Evolutionary conservation across 352 stramenopile species (phyloP).

Genomic region (Salisapilia sapeloensis): DNA sequence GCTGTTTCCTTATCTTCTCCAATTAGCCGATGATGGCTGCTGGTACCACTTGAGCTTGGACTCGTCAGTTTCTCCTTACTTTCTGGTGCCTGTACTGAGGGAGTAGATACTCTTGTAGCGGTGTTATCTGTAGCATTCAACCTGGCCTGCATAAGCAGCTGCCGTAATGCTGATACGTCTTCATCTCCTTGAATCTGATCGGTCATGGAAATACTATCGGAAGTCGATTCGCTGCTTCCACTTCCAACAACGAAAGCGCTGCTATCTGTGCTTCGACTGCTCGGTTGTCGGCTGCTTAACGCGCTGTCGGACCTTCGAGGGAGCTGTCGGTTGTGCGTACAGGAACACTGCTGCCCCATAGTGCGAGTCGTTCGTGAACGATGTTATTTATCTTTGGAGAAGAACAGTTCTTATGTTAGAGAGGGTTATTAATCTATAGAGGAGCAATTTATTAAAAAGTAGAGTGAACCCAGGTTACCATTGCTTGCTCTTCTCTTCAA

Average conservation of each 20-base stretch:
- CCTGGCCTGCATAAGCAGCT: constrained; percentile 2
- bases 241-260: constrained; percentile 38
- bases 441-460: too few relatives aligned
- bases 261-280: constrained; percentile 33
- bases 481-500: too few relatives aligned
- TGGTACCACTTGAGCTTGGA: background rate
- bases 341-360: constrained; percentile 71
- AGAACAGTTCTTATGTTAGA: too few relatives aligned
- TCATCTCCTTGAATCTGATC: constrained; percentile 10
- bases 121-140: constrained; percentile 1
- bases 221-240: constrained; percentile 12
- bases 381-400: too few relatives aligned
- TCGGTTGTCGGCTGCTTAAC: too few relatives aligned
- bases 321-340: constrained; percentile 44
- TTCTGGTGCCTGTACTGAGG: constrained; percentile 4
- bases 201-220: constrained; percentile 2
- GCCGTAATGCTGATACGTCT: constrained; percentile 22
- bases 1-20: constrained; percentile 1
- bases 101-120: background rate
- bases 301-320: too few relatives aligned
- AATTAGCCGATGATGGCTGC: constrained; percentile 3
- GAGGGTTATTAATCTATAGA: too few relatives aligned
- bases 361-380: too few relatives aligned
- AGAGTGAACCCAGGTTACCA: too few relatives aligned
- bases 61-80: constrained; percentile 1